Base-by-base conservation (phyloP, 2,329 filamentous ascomycete genomes). In the Fusarium staphyleae region DNA sequence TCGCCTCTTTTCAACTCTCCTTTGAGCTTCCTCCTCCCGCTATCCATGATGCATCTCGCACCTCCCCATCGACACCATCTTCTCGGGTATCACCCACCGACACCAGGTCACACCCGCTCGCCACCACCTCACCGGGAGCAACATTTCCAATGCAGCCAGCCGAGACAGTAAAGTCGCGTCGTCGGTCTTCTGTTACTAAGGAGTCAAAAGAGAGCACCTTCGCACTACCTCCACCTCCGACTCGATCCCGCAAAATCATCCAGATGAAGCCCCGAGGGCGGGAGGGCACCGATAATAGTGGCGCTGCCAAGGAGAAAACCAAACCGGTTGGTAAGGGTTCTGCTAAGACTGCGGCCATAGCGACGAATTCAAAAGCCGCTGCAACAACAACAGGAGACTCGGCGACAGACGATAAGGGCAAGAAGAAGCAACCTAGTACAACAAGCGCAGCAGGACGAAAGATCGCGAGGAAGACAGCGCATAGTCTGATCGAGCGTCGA, bases 391-490 rank as follows among this genome's bases (percentile, higher is more conserved):
- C 58, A 19, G 46, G 62, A 22, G 66, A 68, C 19, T 49, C 61
- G n/a, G 57, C 52, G n/a, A 37, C 53, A 39, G 48, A 63, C 18
- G 65, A 60, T 22, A 63, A 71, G 44, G 65, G 79, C 10, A 93
- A 93, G 77, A 91, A 87, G 78, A 96, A 93, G 76, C 86, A 91
- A 66, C 82, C 87, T 1, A 87, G 84, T 44, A 83, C 85, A 1
- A 89, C 87, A 5, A 96, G 89, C 65, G 90, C 90, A 1, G 92
- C 93, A 1, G 92, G 92, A n/a, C 84, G 92, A 49, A 98, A 97
- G 78, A 96, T 95, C 63, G 93, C 95, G 5, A 84, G 95, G 62
- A 98, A 97, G 77, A 98, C 93, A 2, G 95, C 95, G 10, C 95
- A 99, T 70, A 97, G 92, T 68, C 76, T 98, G 62, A 99, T 98